Conservation (phyloP, 2,329 filamentous ascomycete species). For the Capronia americana region DNA sequence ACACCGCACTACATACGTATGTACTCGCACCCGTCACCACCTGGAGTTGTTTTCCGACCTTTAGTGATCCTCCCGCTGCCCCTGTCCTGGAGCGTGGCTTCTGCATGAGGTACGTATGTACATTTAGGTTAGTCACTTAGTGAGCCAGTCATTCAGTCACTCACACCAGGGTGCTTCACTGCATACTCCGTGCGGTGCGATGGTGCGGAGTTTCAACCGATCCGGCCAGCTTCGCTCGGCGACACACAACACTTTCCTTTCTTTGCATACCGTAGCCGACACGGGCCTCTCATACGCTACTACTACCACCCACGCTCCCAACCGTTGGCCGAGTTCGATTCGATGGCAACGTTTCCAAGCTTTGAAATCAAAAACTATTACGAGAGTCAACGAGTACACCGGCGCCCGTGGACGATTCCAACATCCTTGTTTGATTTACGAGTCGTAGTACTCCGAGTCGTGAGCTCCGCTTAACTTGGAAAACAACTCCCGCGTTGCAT, state of each 20-base stretch:
- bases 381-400: too few relatives aligned
- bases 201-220: not conserved
- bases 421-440: too few relatives aligned
- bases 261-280: constrained; percentile 1
- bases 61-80: constrained; percentile 18
- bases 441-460: too few relatives aligned
- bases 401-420: too few relatives aligned
- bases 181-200: not conserved
- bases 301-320: not conserved
- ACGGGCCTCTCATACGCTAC: not conserved
- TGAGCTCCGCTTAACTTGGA: too few relatives aligned
- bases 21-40: too few relatives aligned
- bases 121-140: too few relatives aligned
- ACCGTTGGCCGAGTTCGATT: too few relatives aligned
- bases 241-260: not conserved
- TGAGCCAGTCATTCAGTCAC: not conserved
- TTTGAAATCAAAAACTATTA: too few relatives aligned
- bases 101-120: not conserved
- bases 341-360: too few relatives aligned
- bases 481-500: too few relatives aligned
- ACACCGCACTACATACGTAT: too few relatives aligned
- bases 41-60: constrained; percentile 13
- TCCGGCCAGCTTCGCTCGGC: not conserved
- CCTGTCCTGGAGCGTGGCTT: not conserved
- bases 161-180: not conserved